Conservation (phyloP, 148 eudicot genomes). For the Polygonum aviculare region DNA sequence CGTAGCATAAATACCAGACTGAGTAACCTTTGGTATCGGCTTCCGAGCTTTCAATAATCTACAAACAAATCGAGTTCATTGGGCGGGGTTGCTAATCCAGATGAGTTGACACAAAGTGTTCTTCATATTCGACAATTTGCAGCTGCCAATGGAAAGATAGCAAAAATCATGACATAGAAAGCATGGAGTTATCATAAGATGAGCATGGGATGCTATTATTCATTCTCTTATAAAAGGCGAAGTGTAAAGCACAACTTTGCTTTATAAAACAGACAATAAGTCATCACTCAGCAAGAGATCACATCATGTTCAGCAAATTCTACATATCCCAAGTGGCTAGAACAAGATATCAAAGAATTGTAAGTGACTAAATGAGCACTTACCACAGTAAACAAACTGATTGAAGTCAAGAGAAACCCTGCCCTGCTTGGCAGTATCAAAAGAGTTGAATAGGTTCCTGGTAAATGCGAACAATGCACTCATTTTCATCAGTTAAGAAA, state of each 20-base stretch:
- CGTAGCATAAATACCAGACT: not conserved
- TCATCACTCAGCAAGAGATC: not conserved
- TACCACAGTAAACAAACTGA: slow-evolving; percentile 83
- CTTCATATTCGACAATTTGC: slow-evolving; percentile 77
- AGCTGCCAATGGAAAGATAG: slow-evolving; percentile 34
- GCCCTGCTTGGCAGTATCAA: slow-evolving; percentile 80
- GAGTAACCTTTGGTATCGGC: no score
- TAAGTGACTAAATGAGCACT: slow-evolving; percentile 27
- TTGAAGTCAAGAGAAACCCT: slow-evolving; percentile 84
- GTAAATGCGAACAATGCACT: not conserved
- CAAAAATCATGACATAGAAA: not conserved
- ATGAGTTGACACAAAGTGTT: not conserved
- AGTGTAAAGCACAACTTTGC: not conserved
- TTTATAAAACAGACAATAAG: not conserved
- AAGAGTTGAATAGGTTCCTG: slow-evolving; percentile 87
- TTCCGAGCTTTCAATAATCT: not conserved
- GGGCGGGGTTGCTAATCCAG: slow-evolving; percentile 1
- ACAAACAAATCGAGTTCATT: slow-evolving; percentile 2
- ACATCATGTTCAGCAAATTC: not conserved
- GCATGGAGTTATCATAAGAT: not conserved
- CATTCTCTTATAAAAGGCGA: not conserved
- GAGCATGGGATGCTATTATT: not conserved
- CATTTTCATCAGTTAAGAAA: not conserved
- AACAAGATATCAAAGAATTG: not conserved
- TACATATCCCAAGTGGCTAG: not conserved